phyloP scores from a whole-genome alignment of 768 basidiomycete genomes.

The Macrocybe gigantea region DNA sequence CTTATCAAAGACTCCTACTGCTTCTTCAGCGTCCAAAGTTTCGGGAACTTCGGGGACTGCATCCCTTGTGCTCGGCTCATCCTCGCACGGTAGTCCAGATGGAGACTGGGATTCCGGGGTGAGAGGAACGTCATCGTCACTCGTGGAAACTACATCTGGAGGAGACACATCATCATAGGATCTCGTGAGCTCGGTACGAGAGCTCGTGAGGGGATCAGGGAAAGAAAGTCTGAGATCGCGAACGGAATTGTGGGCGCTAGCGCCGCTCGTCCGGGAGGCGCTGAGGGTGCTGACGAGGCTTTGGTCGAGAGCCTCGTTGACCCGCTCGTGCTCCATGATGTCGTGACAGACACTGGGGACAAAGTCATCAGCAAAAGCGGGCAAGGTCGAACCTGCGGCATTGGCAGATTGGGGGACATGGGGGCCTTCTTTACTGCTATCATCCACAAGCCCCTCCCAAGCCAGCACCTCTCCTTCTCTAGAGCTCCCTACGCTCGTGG shows the following conservation, averaged over 20 bases:
- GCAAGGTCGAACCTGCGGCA: conserved; percentile 22
- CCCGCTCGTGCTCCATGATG: conserved; percentile 57
- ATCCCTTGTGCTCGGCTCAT: conserved; percentile 24
- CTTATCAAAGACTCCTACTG: too few relatives aligned
- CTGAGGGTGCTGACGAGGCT: conserved; percentile 78
- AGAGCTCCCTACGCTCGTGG: conserved; percentile 64
- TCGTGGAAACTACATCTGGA: conserved; percentile 6
- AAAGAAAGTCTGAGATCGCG: conserved; percentile 78
- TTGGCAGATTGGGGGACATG: conserved; percentile 21
- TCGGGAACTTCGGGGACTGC: too few relatives aligned
- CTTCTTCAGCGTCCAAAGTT: too few relatives aligned
- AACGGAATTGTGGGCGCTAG: conserved; percentile 53
- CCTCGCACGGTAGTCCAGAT: conserved; percentile 10
- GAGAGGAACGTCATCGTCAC: too few relatives aligned
- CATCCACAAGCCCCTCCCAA: conserved; percentile 76
- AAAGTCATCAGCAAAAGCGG: conserved; percentile 18
- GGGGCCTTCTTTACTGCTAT: conserved; percentile 46
- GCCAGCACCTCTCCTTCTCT: conserved; percentile 64
- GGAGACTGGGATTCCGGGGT: too few relatives aligned
- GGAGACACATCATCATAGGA: conserved; percentile 50
- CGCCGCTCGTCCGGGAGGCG: conserved; percentile 60
- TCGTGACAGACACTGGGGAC: conserved; percentile 27
- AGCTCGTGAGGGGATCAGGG: conserved; percentile 77
- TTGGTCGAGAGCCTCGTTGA: conserved; percentile 74
- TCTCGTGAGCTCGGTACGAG: conserved; percentile 53